phyloP scores from a whole-genome alignment of 805 yeast species.

The Saccharomycopsis microspora region DNA sequence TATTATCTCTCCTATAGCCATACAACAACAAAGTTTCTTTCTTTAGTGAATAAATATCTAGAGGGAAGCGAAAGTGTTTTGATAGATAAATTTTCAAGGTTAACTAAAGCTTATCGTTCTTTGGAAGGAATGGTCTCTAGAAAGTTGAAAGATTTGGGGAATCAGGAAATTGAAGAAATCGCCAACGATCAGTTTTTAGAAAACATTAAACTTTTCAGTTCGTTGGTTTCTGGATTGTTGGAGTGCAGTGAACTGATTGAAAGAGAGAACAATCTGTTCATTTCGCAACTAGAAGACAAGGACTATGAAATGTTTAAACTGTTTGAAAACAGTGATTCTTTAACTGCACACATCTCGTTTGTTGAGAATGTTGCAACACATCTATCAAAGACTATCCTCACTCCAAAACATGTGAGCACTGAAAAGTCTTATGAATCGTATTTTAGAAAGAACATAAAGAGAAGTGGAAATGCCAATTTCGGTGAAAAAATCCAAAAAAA shows the following conservation, averaged over 20 bases:
- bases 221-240: neutral
- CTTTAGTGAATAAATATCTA: too few relatives aligned
- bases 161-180: neutral
- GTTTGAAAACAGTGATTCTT: too few relatives aligned
- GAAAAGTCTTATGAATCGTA: neutral
- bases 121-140: neutral
- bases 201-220: too few relatives aligned
- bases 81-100: too few relatives aligned
- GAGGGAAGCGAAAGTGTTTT: too few relatives aligned
- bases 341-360: too few relatives aligned
- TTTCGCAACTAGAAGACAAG: slow-evolving; percentile 5
- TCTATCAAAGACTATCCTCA: too few relatives aligned
- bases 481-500: neutral
- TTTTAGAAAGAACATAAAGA: too few relatives aligned
- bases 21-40: too few relatives aligned
- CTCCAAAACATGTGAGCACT: too few relatives aligned
- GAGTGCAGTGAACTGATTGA: neutral
- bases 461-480: neutral
- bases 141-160: neutral
- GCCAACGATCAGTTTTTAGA: neutral
- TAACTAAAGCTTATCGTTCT: neutral
- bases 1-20: too few relatives aligned
- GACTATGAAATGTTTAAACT: neutral
- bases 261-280: slow-evolving; percentile 3
- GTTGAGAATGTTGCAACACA: too few relatives aligned